phyloP scores from a whole-genome alignment of 1,284 basidiomycete species.

The Rhodotorula sp. region DNA sequence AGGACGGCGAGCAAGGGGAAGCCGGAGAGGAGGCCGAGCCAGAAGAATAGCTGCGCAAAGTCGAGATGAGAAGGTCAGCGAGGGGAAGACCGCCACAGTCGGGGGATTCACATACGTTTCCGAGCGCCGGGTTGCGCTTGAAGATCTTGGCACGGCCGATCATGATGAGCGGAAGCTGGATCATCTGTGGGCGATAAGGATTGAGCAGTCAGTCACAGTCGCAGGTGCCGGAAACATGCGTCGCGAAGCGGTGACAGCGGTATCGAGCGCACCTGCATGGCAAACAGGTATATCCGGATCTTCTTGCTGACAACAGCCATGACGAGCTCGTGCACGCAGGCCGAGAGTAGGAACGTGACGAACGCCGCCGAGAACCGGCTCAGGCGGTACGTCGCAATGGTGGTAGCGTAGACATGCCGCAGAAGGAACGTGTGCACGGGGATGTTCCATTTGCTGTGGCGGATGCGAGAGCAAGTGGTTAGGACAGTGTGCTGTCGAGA shows the following conservation, averaged over 20 bases:
- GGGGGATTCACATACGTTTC: conserved; percentile 48
- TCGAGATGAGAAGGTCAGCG: neutral
- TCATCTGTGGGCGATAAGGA: conserved; percentile 60
- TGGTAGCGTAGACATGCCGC: conserved; percentile 79
- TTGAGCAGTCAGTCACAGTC: neutral
- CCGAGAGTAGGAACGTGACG: conserved; percentile 85
- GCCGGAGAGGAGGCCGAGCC: conserved; percentile 77
- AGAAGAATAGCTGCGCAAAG: conserved; percentile 69
- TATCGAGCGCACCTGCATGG: conserved; percentile 57
- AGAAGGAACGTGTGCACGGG: conserved; percentile 84
- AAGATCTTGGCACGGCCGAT: conserved; percentile 73
- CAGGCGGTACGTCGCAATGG: conserved; percentile 73
- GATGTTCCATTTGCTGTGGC: conserved; percentile 82
- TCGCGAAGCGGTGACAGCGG: no score
- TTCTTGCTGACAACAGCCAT: conserved; percentile 94
- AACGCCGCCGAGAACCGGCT: conserved; percentile 80
- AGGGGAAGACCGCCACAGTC: neutral
- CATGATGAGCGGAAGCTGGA: conserved; percentile 88
- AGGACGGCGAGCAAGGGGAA: conserved; percentile 90
- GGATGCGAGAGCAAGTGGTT: neutral
- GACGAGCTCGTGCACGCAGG: conserved; percentile 65
- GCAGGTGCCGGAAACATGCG: no score
- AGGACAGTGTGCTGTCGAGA: no score
- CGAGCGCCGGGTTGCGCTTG: conserved; percentile 72
- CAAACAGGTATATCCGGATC: conserved; percentile 75